These are phyloP conservation scores for Calocybe cyanea DNA, from an alignment of 768 basidiomycete genomes.

Conservation along the genomic window DNA sequence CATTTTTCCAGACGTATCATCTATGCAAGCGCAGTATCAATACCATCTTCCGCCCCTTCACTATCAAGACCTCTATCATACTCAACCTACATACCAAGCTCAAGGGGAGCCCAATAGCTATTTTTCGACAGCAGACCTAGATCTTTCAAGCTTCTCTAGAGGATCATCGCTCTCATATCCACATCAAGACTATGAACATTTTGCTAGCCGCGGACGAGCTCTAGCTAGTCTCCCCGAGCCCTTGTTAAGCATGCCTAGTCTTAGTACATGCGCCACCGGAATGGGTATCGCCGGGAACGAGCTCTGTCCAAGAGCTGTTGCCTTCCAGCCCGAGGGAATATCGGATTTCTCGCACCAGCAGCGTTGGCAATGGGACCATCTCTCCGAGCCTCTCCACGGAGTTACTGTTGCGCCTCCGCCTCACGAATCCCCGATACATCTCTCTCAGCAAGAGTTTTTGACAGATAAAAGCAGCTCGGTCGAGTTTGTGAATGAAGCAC, in stretches of 20 bases:
- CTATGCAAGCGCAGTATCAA: constrained; percentile 37
- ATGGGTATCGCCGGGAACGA: constrained; percentile 37
- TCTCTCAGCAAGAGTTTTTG: constrained; percentile 20
- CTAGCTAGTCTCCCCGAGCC: constrained; percentile 23
- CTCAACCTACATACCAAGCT: constrained; percentile 11
- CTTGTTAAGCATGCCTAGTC: constrained; percentile 28
- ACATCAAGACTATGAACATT: constrained; percentile 41
- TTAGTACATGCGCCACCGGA: constrained; percentile 40
- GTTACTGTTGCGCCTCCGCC: constrained; percentile 29
- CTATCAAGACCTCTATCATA: constrained; percentile 26
- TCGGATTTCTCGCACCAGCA: constrained; percentile 29
- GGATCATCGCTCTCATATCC: constrained; percentile 46
- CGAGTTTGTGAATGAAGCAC: constrained; percentile 9
- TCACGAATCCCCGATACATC: constrained; percentile 17
- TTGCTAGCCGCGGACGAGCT: constrained; percentile 37
- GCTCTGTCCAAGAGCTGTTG: constrained; percentile 15
- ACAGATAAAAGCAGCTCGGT: constrained; percentile 23
- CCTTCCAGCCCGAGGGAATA: constrained; percentile 39
- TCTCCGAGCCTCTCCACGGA: constrained; percentile 24
- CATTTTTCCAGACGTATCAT: constrained; percentile 29
- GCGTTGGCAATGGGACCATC: constrained; percentile 22
- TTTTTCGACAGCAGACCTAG: constrained; percentile 28
- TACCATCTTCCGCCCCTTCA: constrained; percentile 26
- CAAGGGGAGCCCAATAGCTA: constrained; percentile 24
- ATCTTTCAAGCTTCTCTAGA: constrained; percentile 43